Percentiles rank a stretch among this genome's conserved stretches.
Evolutionary conservation across 2,329 filamentous ascomycete genomes (phyloP).

Genomic region (Xylariaceae sp.): DNA sequence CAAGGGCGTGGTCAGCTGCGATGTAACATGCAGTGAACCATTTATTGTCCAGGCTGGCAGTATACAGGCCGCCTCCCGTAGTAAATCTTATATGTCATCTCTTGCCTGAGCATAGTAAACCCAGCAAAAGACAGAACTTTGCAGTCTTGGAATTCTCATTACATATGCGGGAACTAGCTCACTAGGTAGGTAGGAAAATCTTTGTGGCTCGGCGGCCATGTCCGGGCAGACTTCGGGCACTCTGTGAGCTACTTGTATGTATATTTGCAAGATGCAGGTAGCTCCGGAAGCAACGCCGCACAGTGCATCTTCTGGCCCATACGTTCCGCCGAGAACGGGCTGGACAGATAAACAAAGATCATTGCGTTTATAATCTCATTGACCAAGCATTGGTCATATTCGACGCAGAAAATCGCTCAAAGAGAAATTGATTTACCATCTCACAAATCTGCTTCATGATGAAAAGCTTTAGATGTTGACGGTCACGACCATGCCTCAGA

Average conservation of each 20-base stretch:
- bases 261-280: constrained; percentile 7
- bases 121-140: too few relatives aligned
- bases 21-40: too few relatives aligned
- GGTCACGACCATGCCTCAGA: constrained; percentile 8
- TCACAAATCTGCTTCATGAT: constrained; percentile 7
- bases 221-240: constrained; percentile 12
- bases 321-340: constrained; percentile 16
- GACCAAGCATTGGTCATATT: constrained; percentile 2
- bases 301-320: constrained; percentile 9
- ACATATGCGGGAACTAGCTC: not conserved
- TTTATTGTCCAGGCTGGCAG: too few relatives aligned
- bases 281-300: constrained; percentile 1
- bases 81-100: too few relatives aligned
- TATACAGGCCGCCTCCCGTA: too few relatives aligned
- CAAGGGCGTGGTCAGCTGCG: too few relatives aligned
- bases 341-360: constrained; percentile 4
- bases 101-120: too few relatives aligned
- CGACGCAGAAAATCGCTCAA: constrained; percentile 17
- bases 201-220: not conserved
- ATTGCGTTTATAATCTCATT: constrained; percentile 14
- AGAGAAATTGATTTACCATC: constrained; percentile 2
- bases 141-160: too few relatives aligned
- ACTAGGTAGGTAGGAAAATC: not conserved
- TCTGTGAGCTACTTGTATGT: constrained; percentile 7
- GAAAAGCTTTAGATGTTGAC: not conserved